A percentile compares a stretch with the other conserved stretches of the same genome.
Evolutionary conservation across 208 protist species (phyloP).

Genomic region (Trypanosoma lewisi): DNA sequence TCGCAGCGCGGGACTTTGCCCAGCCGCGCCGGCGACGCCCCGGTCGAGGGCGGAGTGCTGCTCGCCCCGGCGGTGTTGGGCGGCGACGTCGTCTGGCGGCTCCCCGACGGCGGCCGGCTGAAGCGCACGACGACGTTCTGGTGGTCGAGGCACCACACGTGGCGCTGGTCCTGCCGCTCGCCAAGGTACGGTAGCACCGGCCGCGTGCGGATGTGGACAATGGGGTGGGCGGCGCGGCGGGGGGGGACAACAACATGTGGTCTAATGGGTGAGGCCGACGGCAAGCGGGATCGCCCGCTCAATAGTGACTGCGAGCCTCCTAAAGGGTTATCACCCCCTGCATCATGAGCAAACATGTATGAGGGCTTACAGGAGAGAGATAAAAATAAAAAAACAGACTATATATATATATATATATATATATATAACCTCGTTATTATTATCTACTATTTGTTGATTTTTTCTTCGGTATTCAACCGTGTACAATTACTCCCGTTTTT

Average conservation of each 20-base stretch:
- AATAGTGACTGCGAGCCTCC: neutral
- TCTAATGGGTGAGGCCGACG: too few species aligned
- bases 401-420: constrained; percentile 7
- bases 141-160: constrained; percentile 78
- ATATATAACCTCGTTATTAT: constrained; percentile 9
- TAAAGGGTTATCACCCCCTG: neutral
- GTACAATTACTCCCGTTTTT: too few species aligned
- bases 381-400: constrained; percentile 3
- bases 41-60: neutral
- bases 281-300: too few species aligned
- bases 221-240: constrained; percentile 22
- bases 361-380: constrained; percentile 8
- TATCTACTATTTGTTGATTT: neutral
- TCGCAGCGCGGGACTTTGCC: neutral
- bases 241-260: neutral
- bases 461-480: neutral
- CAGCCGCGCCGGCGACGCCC: neutral
- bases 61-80: neutral
- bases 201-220: constrained; percentile 80
- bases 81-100: neutral
- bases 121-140: constrained; percentile 73
- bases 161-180: constrained; percentile 50
- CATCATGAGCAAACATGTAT: neutral
- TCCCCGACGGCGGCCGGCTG: neutral
- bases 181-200: constrained; percentile 64